Evolutionary conservation across 31 red algal genomes (phyloP), one percentile per base, ranked within the genome.

Genomic region (Endocladia muricata): DNA sequence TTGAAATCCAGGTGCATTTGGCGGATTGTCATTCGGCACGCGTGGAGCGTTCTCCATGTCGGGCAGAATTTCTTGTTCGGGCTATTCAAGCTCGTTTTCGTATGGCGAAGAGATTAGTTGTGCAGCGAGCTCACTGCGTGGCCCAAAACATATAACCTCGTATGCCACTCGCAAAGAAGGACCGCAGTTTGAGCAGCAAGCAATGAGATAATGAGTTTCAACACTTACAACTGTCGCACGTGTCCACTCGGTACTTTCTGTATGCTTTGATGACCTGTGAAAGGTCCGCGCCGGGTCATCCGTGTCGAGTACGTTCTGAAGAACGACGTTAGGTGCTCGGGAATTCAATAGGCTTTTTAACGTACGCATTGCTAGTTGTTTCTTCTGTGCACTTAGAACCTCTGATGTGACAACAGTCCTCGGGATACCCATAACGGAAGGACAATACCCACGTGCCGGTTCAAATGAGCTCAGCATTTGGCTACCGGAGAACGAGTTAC

Each of bases 401-500:
- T 72, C 68, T 47, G 40, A 15, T 7, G 37, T 43, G 68, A 48
- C 68, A n/a, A 43, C 37, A 33, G 40, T 48, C 5, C n/a, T 3
- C 3, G 35, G 8, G 5, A 72, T 49, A 4, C 68, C 68, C 22
- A 51, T 21, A 19, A 72, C 51, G 3, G 68, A 72, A 7, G 68
- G 68, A n/a, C 23, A 0, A 21, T 49, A 72, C 19, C 68, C 68
- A 9, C 68, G 4, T 48, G 37, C 68, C 6, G 51, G n/a, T 43
- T 72, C 36, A 22, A 72, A 72, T 47, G 49, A 72, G 35, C 68
- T 72, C 5, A 72, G 37, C 4, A 51, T 7, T 22, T 42, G 37
- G 11, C 19, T 33, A 0, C 68, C 68, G 21, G 68, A 72, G 1
- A 72, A 72, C 3, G 51, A 51, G 68, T 72, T 51, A 9, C 23